Base-by-base conservation (phyloP, 1,139 yeast species). In the Groenewaldozyma sp. region DNA sequence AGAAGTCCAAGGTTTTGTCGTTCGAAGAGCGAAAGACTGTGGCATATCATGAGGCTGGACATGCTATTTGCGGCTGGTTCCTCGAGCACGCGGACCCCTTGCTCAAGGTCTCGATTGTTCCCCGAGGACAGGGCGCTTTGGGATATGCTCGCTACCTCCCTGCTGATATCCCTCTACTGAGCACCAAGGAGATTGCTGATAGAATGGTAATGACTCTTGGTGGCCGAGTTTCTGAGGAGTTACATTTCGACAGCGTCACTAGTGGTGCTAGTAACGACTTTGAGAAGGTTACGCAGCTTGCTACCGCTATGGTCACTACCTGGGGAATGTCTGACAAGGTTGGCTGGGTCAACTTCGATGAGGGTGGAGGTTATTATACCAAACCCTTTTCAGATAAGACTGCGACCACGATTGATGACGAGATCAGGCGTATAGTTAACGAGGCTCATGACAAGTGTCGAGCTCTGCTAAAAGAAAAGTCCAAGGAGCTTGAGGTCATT, bases 81-180 rank as follows among this genome's bases (percentile, higher is more conserved):
- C 70, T 91, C 54, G 74, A 78, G 61, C 74, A 73, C 63, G 96
- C 97, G 2, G 95, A 87, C 58, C 98, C 98, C 2, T 68, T 91
- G 43, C 71, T 91, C 49, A 91, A 91, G 64, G 98, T 91, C 14
- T 83, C 96, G 5, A 91, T 91, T 53, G 87, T 91, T 43, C 98
- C 98, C 37, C 78, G 96, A 60, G 97, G 97, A 4, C 87, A 82
- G 61, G 95, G 94, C 40, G 95, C 97, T 2, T 70, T 91, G 39
- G 98, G 98, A n/a, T 91, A 91, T 60, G 98, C 98, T 1, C 96
- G 91, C 63, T 87, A 91, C 58, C 72, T 93, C 45, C 98, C 98
- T 18, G 87, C 93, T 17, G 98, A 91, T 59, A 84, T 82, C 52
- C 84, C 86, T 53, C 70, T 91, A 54, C 71, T 84, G 54, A 76